Conservation (phyloP, 139 green algal genomes). For the Monoraphidium neglectum region DNA sequence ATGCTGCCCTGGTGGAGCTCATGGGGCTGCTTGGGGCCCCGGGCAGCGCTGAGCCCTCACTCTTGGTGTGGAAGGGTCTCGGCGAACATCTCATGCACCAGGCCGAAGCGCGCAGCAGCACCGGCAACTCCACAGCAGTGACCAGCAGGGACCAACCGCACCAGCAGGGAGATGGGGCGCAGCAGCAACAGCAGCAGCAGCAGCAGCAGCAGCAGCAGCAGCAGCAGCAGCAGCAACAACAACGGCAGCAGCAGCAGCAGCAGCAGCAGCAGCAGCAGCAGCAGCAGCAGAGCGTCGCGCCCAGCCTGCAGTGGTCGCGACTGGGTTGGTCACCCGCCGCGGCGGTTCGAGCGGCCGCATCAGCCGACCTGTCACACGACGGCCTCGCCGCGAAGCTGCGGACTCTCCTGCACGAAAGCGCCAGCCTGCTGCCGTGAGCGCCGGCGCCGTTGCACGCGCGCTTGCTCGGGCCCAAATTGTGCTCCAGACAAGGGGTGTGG, state of each 20-base stretch:
- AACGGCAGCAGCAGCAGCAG: no score
- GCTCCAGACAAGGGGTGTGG: no score
- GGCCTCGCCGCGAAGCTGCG: neutral
- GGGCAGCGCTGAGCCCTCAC: no score
- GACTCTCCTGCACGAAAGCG: neutral
- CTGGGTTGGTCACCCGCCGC: neutral
- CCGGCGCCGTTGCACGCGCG: no score
- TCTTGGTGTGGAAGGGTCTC: no score
- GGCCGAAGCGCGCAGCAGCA: no score
- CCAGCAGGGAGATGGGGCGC: neutral
- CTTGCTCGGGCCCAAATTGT: no score
- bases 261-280: conserved; percentile 7
- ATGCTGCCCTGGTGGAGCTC: no score
- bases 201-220: neutral
- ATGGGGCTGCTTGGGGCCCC: no score
- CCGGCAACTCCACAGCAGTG: no score
- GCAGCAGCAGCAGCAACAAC: neutral
- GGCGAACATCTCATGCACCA: no score
- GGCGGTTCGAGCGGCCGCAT: neutral
- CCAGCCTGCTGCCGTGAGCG: neutral
- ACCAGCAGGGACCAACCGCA: conserved; percentile 1
- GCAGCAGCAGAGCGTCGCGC: neutral
- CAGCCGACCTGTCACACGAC: neutral
- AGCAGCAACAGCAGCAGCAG: conserved; percentile 9
- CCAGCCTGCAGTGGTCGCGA: neutral